A percentile compares a stretch with the other conserved stretches of the same genome.
phyloP scores from a whole-genome alignment of 1,139 yeast genomes.

The Blastobotrys capitulatus region DNA sequence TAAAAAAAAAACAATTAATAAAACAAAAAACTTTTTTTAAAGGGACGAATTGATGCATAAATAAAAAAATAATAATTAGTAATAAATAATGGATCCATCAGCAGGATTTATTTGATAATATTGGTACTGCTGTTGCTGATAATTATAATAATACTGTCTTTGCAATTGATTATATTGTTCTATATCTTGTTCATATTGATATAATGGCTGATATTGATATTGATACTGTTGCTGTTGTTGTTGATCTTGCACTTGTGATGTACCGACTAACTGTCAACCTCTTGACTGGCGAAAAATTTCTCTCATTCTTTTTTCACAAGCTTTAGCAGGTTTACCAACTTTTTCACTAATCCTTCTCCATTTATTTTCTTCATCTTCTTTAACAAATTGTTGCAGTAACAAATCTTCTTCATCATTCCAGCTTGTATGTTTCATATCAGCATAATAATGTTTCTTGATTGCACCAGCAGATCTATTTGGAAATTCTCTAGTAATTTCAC shows the following conservation, averaged over 20 bases:
- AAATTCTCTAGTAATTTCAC: conserved; percentile 26
- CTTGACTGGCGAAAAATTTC: conserved; percentile 14
- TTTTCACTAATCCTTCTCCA: conserved; percentile 30
- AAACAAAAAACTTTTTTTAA: too few species aligned
- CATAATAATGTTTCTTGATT: conserved; percentile 31
- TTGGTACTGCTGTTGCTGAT: background rate
- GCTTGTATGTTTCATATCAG: conserved; percentile 30
- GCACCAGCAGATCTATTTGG: conserved; percentile 33
- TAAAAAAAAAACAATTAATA: background rate
- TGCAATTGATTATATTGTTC: too few species aligned
- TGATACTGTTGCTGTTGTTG: background rate
- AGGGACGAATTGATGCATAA: too few species aligned
- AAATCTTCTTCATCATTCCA: conserved; percentile 30
- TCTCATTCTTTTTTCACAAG: conserved; percentile 27
- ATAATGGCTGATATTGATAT: background rate
- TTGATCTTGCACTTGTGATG: background rate
- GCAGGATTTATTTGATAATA: background rate
- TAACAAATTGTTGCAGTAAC: conserved; percentile 21
- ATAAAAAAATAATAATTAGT: background rate
- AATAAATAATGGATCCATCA: background rate
- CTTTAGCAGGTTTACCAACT: conserved; percentile 28
- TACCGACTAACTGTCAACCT: background rate
- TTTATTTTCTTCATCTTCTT: conserved; percentile 27
- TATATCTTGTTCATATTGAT: too few species aligned
- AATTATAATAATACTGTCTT: too few species aligned